Base-by-base conservation (phyloP, 1,284 basidiomycete species). In the Ganoderma meredithae region DNA sequence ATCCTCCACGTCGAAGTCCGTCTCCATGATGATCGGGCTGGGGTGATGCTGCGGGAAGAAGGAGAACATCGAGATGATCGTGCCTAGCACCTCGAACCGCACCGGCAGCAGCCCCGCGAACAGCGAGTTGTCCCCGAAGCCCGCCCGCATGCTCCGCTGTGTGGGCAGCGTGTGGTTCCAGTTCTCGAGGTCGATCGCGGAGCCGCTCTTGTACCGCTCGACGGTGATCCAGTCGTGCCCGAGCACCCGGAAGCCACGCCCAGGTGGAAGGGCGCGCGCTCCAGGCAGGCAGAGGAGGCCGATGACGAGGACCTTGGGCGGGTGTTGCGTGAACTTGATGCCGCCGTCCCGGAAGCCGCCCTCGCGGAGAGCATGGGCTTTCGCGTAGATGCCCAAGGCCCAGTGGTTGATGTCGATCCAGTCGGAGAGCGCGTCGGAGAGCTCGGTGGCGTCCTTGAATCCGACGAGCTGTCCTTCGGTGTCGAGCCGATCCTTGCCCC, bases 51-150 rank as follows among this genome's bases (percentile, higher is more conserved):
- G 52, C 13, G 52, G 52, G 52, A 55, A 33, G 52, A 55, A 55
- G 25, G 52, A 55, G 13, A 55, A 15, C 52, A 31, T 55, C 13
- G 52, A 55, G 27, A 55, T 55, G 27, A 55, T 33, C 13, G 52
- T 55, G 27, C 27, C 52, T 2, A 55, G 13, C 27, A 55, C 52
- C 27, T 55, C 52, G 27, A 55, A 55, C 27, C 52, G 52, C 27
- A 55, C 27, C 27, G 52, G 52, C 52, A 55, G 52, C 52, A 55
- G 52, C 27, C 52, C 52, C 52, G 52, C 52, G 27, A 55, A 55
- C 6, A 31, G 52, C 7, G 52, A 8, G 31, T 9, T 55, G 52
- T 27, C 27, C 12, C 52, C 31, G 13, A 55, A 33, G 5, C 13
- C 15, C 22, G 31, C 52, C 27, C 31, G 22, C 52, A 31, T 55